phyloP scores from a whole-genome alignment of 2,329 filamentous ascomycete genomes.

The Xylaria sp. region DNA sequence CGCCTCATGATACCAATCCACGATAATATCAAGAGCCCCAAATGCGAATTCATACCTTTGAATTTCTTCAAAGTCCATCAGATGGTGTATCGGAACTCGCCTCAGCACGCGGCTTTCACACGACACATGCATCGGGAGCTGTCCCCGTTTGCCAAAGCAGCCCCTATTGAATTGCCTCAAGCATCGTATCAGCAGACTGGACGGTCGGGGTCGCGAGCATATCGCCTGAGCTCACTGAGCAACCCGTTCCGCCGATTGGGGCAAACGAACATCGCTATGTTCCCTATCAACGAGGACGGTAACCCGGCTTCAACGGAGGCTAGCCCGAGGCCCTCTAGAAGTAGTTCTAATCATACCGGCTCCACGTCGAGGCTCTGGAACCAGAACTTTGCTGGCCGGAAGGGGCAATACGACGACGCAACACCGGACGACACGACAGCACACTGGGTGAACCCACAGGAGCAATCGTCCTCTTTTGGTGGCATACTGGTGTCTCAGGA shows the following conservation, averaged over 20 bases:
- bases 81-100: constrained; percentile 57
- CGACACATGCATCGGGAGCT: constrained; percentile 65
- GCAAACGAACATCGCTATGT: constrained; percentile 12
- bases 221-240: constrained; percentile 12
- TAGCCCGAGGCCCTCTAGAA: constrained; percentile 28
- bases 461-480: constrained; percentile 41
- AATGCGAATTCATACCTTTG: constrained; percentile 62
- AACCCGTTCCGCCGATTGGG: constrained; percentile 3
- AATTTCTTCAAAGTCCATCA: constrained; percentile 69
- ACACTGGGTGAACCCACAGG: constrained; percentile 16
- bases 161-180: constrained; percentile 24
- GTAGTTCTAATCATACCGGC: constrained; percentile 34
- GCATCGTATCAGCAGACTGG: constrained; percentile 14
- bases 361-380: constrained; percentile 41
- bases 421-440: constrained; percentile 10
- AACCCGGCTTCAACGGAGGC: constrained; percentile 34
- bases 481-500: constrained; percentile 67
- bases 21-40: constrained; percentile 51
- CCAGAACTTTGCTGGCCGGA: constrained; percentile 4
- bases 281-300: constrained; percentile 35
- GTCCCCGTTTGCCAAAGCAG: constrained; percentile 49
- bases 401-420: constrained; percentile 13
- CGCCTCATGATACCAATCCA: constrained; percentile 66
- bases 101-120: constrained; percentile 61
- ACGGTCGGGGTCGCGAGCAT: constrained; percentile 2